Evolutionary conservation across 192 early-diverging fungal species (phyloP), one percentile per base, ranked within the genome.

Genomic region (Kickxella alabastrina): DNA sequence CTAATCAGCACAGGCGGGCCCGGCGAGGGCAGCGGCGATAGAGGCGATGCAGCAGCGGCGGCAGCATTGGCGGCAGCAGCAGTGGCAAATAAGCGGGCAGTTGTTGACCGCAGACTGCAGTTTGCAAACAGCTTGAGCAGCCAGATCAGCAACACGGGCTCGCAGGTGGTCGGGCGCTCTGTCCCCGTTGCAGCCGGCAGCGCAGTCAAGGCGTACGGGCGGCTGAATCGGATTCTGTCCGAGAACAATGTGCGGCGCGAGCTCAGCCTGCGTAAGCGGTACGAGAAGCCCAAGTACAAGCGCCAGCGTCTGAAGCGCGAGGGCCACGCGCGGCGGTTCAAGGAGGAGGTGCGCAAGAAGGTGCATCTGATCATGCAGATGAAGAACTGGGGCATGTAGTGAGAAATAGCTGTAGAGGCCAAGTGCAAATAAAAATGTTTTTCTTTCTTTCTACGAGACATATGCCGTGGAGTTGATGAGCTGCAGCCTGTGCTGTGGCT

Each of bases 261-360:
- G 55, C 65, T 84, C 13, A 44, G 46, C 12, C 58, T 71, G 45
- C 81, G 79, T 40, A 60, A 58, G 36, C 65, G 79, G 48, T 87
- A 87, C 63, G 85, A 87, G 56, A 87, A 87, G 59, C 85, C 85
- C 1, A 84, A 69, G 40, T 71, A 80, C 23, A 81, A 76, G 65
- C 74, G 84, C 55, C 77, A 79, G 76, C 68, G 85, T 36, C 41
- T 80, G 41, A 76, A 48, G 22, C 70, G 59, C 43, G 76, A 85
- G 54, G 60, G 67, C n/a, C 69, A 82, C 51, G 70, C 70, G 17
- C 76, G 75, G 32, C 44, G 73, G 26, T 87, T 87, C 66, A 79
- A 73, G 47, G 78, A 75, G 15, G 71, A 80, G 59, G 74, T 85
- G 41, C 66, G 60, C 22, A 78, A 80, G 55, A 87, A 87, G 67